Base-by-base conservation (phyloP, 768 basidiomycete species). In the Termitomyces sp. region DNA sequence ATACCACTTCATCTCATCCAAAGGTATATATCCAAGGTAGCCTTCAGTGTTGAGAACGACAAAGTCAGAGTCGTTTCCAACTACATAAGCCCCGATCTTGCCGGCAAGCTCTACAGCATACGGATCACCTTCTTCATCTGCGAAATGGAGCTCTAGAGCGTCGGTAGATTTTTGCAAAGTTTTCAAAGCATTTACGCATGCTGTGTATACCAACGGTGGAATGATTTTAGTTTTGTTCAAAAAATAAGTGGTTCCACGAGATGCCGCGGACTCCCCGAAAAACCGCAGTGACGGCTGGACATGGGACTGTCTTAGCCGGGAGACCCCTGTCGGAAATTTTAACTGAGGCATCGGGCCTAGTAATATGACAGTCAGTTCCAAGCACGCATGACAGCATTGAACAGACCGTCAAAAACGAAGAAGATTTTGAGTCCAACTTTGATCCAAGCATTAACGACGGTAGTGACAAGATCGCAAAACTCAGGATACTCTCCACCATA, bases 81-180 rank as follows among this genome's bases (percentile, higher is more conserved):
- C 77, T 45, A 94, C 89, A 61, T 86, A 93, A 34, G 82, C 91
- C 9, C 79, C 77, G 11, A 91, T 69, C 47, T 81, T 78, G 14
- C 83, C 90, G 10, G 91, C 91, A 8, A 94, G 76, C 62, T 90
- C 90, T 6, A 93, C 90, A n/a, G 87, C 84, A 62, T 83, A 91
- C 3, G 89, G 88, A 67, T 92, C 91, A 10, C 82, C 89, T 68
- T 93, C 91, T 68, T 85, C 85, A 61, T 92, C 89, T 6, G 90
- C 89, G 59, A 86, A 85, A 67, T 87, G 82, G 7, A 91, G 62
- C 40, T 83, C 72, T 19, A 90, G 65, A 5, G 63, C 61, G 19
- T 72, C 61, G 2, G 67, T 71, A 14, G 61, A 58, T n/a, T 69
- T 61, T 51, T 70, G 65, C 10, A 85, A 55, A 11, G 59, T 59